Base-by-base conservation (phyloP, 2,329 filamentous ascomycete genomes). In the Bisporella sp. region DNA sequence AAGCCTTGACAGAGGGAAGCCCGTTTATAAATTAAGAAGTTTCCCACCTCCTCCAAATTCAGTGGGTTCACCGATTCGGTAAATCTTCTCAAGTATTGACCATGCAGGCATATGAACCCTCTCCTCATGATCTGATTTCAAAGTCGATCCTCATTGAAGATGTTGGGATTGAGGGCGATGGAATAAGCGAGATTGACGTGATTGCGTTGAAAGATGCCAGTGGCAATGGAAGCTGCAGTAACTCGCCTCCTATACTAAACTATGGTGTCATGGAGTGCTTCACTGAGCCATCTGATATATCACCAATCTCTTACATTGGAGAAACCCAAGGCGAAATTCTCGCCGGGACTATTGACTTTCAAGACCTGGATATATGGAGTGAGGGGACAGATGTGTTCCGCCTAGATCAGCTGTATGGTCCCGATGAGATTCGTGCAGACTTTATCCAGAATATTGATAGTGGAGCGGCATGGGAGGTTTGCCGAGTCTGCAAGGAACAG, bases 401-500 rank as follows among this genome's bases (percentile, higher is more conserved):
- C 13, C 21, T 30, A n/a, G 3, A 5, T 6, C 13, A 32, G n/a
- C n/a, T 43, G 4, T 46, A 43, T 40, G 39, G 31, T 6, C 8
- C 33, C 21, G 48, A 45, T 2, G 42, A 45, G 46, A 44, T 35
- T 33, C 45, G 21, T 39, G 44, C 28, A 13, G 48, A 52, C 28
- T 51, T 51, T 31, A 48, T 54, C 35, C 48, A 29, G 9, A 46
- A 46, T 49, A 45, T 53, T n/a, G 33, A 55, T n/a, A 45, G 52
- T 41, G 46, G 35, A 4, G 49, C 45, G 21, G 30, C 48, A 2
- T 51, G 57, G 6, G 53, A 54, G 39, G 57, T 52, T 43, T 65
- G 63, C 55, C 55, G 45, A 6, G 51, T 51, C 31, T 65, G 63
- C 47, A 49, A 56, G 11, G 48, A 55, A 30, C 40, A 35, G 11